Base-by-base conservation (phyloP, 148 eudicot species). In the Rhododendron molle region DNA sequence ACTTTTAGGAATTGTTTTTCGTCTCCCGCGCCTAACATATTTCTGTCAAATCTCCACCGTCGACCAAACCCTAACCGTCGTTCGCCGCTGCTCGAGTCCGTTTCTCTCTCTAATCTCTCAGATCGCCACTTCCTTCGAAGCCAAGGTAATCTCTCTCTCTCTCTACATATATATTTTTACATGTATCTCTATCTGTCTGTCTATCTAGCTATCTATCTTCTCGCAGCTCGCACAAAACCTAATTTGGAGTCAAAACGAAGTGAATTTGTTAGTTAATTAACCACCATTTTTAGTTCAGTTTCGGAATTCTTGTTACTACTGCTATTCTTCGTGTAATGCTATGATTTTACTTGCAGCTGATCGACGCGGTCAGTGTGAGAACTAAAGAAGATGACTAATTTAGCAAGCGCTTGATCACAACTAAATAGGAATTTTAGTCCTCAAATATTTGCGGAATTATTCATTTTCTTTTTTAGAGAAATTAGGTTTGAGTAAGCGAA, bases 61-160 rank as follows among this genome's bases (percentile, higher is more conserved):
- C 76, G 76, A 71, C 76, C 76, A 71, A 71, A 30, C 76, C 76
- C 76, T 71, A 71, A 71, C 76, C 76, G 76, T 15, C 76, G 76
- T 30, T 71, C 38, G 38, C 76, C 76, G 74, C 74, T 69, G 34
- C 74, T 28, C 36, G 6, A 12, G 7, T 71, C 38, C 76, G 13
- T 30, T 71, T 71, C 76, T 71, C 76, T 71, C 38, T 71, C 76
- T 71, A 71, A 12, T 65, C 32, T 65, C 18, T 30, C 76, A 30
- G 38, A 71, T 71, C 76, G 38, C 34, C 76, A 28, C 38, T 30
- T 71, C 76, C 8, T 71, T 30, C 76, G 20, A 3, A 4, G 76
- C 38, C 76, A 30, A 71, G 76, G 76, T 71, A 38, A 30, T 30
- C 18, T 71, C 36, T 71, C 74, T 69, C 74, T 13, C 34, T 30